Percentiles rank a stretch among this genome's conserved stretches.
These are phyloP conservation scores for Citrus mangshanensis DNA, from an alignment of 345 rosid genomes.

Conservation along the genomic window DNA sequence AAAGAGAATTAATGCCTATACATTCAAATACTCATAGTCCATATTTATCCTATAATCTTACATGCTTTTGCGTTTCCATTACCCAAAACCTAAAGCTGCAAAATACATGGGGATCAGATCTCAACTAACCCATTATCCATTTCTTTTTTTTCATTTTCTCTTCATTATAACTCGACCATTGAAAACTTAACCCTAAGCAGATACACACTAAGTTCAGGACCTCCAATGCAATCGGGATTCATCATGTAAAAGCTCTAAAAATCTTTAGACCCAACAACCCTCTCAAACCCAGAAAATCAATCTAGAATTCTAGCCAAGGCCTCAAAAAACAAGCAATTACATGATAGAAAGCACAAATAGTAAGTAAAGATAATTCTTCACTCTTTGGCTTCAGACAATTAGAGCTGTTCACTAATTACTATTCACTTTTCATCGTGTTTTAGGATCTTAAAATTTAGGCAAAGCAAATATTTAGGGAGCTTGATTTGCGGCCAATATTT, in stretches of 20 bases:
- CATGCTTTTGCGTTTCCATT: background rate
- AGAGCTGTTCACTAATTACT: background rate
- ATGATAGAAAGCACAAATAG: constrained; percentile 79
- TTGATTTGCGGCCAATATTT: background rate
- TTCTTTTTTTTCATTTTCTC: too few species aligned
- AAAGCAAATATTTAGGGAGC: constrained; percentile 9
- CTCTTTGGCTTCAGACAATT: background rate
- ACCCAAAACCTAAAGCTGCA: too few species aligned
- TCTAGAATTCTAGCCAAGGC: constrained; percentile 36
- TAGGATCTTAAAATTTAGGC: constrained; percentile 11
- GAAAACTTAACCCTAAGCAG: too few species aligned
- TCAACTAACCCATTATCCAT: too few species aligned
- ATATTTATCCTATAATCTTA: background rate
- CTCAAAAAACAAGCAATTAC: constrained; percentile 81
- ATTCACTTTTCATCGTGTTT: background rate
- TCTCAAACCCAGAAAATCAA: too few species aligned
- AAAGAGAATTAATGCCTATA: background rate
- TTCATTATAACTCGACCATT: too few species aligned
- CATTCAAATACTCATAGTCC: background rate
- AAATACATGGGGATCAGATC: too few species aligned
- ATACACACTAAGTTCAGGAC: too few species aligned
- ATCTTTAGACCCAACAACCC: too few species aligned
- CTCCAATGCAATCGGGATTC: too few species aligned
- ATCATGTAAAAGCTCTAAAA: too few species aligned
- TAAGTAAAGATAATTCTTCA: constrained; percentile 12